Base-by-base conservation (phyloP, 768 basidiomycete species). In the Auriscalpium vulgare region DNA sequence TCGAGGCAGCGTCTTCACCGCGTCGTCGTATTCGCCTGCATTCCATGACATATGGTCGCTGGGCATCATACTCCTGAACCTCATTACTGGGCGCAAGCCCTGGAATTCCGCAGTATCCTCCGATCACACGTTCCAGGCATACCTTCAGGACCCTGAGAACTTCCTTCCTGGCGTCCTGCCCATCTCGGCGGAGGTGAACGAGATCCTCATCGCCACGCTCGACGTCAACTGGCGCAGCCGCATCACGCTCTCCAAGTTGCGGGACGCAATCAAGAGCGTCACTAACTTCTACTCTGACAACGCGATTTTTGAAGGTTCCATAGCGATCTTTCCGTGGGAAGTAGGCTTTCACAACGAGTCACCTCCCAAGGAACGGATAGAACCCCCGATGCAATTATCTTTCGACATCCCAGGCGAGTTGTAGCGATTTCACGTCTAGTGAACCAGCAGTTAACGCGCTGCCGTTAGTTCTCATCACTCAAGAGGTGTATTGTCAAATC, bases 1-100 rank as follows among this genome's bases (percentile, higher is more conserved):
- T 68, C 88, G 95, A 66, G 85, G 88, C 54, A 79, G 80, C n/a
- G n/a, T n/a, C n/a, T n/a, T n/a, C n/a, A n/a, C n/a, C n/a, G n/a
- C n/a, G n/a, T n/a, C n/a, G 57, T 74, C 80, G 6, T 98, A 98
- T 72, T 88, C 88, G 8, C 91, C 94, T 9, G 78, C 83, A 62
- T 82, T 81, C 67, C 95, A 97, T 70, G 95, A 98, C 69, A 81
- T 97, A 60, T 98, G 95, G 95, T 93, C 94, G 8, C 75, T 98
- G 46, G 95, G 94, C 37, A 90, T 99, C 65, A 91, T 99, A 58
- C 85, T 99, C 40, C 83, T 98, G 67, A 99, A 99, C 71, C 83
- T 99, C 45, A 84, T 89, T 21, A 97, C 92, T 19, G 92, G 93
- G 4, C 83, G 95, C 37, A 97, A 97, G 65, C 95, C 95, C 4